Evolutionary conservation across 768 basidiomycete genomes (phyloP).

Genomic region (Boletales sp.): DNA sequence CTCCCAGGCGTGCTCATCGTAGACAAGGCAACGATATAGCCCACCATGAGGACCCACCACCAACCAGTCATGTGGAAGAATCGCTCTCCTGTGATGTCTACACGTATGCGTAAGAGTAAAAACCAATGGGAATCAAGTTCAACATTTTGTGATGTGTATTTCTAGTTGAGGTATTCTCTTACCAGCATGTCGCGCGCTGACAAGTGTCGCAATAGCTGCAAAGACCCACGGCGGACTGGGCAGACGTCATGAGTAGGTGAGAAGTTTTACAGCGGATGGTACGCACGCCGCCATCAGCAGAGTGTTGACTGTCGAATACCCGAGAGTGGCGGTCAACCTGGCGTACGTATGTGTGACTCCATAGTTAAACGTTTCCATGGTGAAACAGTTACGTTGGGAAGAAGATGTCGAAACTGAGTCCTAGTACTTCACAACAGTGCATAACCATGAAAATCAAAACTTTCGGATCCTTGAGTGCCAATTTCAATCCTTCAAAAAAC

Average conservation of each 20-base stretch:
- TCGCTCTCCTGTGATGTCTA: slow-evolving; percentile 59
- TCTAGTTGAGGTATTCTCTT: not conserved
- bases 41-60: slow-evolving; percentile 62
- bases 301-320: slow-evolving; percentile 57
- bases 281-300: slow-evolving; percentile 58
- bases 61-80: slow-evolving; percentile 56
- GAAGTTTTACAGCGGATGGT: not conserved
- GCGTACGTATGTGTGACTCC: not conserved
- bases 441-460: slow-evolving; percentile 54
- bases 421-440: slow-evolving; percentile 49
- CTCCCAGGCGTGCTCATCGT: slow-evolving; percentile 49
- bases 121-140: no score
- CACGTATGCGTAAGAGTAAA: not conserved
- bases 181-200: slow-evolving; percentile 58
- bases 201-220: slow-evolving; percentile 44
- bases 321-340: slow-evolving; percentile 60
- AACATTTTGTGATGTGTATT: no score
- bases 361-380: no score
- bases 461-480: slow-evolving; percentile 57
- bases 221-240: slow-evolving; percentile 61
- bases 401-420: slow-evolving; percentile 60
- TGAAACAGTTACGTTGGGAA: slow-evolving; percentile 43
- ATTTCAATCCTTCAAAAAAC: slow-evolving; percentile 31
- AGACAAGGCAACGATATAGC: slow-evolving; percentile 56
- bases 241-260: not conserved